Conservation (phyloP, 2,329 filamentous ascomycete genomes). For the Pestalotiopsis sp. region DNA sequence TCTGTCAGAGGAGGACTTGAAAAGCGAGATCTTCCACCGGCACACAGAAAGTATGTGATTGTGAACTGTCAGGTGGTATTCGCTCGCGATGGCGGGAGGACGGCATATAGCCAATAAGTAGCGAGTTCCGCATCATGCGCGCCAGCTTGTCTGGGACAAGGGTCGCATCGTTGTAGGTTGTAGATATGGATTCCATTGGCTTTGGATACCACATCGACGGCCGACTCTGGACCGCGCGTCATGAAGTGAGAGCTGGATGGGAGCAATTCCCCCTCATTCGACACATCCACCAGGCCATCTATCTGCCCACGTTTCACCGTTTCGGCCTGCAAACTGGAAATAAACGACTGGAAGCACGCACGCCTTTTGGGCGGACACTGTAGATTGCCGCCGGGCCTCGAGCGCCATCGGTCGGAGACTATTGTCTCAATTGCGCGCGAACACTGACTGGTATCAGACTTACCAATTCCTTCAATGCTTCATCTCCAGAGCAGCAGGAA, state of each 20-base stretch:
- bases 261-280: constrained; percentile 14
- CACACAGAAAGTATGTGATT: not conserved
- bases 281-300: constrained; percentile 26
- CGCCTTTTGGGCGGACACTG: not conserved
- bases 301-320: constrained; percentile 31
- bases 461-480: not conserved
- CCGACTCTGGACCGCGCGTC: constrained; percentile 11
- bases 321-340: constrained; percentile 25
- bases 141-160: constrained; percentile 10
- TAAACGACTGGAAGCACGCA: constrained; percentile 6
- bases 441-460: not conserved
- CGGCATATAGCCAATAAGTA: constrained; percentile 5
- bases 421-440: not conserved
- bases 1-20: not conserved
- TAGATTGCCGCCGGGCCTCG: not conserved
- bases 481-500: not conserved
- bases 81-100: constrained; percentile 1
- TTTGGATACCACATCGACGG: constrained; percentile 8
- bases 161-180: not conserved
- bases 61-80: constrained; percentile 12
- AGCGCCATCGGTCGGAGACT: not conserved
- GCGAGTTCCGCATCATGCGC: constrained; percentile 10
- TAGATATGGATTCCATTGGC: constrained; percentile 12
- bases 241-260: constrained; percentile 3
- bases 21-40: not conserved